Evolutionary conservation across 169 alveolate genomes (phyloP).

Genomic region (Theileria annulata): DNA sequence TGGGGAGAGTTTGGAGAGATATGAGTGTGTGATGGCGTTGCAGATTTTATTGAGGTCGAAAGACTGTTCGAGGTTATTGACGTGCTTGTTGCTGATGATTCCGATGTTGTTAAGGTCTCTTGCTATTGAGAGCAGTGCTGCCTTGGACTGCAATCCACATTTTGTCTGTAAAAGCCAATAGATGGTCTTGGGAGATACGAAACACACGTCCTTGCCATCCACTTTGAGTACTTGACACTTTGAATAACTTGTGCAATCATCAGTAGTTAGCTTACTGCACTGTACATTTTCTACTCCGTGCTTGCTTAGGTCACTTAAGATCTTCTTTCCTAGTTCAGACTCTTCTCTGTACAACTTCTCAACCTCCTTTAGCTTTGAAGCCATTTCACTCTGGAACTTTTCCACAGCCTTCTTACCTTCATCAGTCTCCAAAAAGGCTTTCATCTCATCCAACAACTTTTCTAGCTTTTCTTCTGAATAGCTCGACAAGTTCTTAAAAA

Average conservation of each 20-base stretch:
- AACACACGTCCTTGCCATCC: slow-evolving; percentile 56
- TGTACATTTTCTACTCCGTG: slow-evolving; percentile 34
- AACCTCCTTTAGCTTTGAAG: slow-evolving; percentile 17
- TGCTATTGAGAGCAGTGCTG: slow-evolving; percentile 62
- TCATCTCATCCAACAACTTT: slow-evolving; percentile 5
- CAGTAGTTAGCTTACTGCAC: slow-evolving; percentile 40
- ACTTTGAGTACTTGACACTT: slow-evolving; percentile 58
- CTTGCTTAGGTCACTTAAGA: slow-evolving; percentile 59
- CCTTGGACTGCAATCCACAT: slow-evolving; percentile 70
- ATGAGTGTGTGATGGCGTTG: slow-evolving; percentile 65
- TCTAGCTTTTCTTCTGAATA: slow-evolving; percentile 7
- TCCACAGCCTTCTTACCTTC: slow-evolving; percentile 27
- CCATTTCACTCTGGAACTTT: slow-evolving; percentile 38
- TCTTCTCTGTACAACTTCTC: slow-evolving; percentile 14
- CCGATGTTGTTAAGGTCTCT: slow-evolving; percentile 62
- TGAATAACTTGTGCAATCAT: slow-evolving; percentile 41
- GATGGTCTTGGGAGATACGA: slow-evolving; percentile 67
- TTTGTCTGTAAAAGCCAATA: slow-evolving; percentile 61
- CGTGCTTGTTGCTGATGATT: slow-evolving; percentile 41
- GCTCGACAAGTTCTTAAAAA: slow-evolving; percentile 39
- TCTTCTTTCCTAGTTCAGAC: slow-evolving; percentile 29
- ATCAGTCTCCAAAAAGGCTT: slow-evolving; percentile 1
- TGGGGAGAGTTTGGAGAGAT: slow-evolving; percentile 58
- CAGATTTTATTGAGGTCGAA: slow-evolving; percentile 60
- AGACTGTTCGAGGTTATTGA: slow-evolving; percentile 58